phyloP scores from a whole-genome alignment of 345 rosid species.

The Clarkia xantiana region DNA sequence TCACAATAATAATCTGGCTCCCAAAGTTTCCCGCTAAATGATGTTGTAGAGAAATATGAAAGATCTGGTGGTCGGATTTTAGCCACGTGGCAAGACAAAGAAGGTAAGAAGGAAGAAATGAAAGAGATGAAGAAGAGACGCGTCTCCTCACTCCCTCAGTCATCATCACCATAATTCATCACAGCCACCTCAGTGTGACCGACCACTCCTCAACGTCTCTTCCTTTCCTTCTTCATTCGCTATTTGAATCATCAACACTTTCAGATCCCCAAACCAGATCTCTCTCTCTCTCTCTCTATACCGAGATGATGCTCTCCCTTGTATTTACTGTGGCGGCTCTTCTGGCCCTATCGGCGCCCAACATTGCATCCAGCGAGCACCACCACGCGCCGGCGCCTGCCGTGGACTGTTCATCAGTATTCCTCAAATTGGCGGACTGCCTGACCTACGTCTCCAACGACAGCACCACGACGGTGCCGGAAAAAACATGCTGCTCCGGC shows the following conservation, averaged over 20 bases:
- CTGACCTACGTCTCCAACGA: slow-evolving; percentile 53
- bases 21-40: no score
- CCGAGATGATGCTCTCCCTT: neutral
- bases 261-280: neutral
- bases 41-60: no score
- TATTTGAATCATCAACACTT: no score
- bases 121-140: no score
- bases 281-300: neutral
- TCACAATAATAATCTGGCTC: no score
- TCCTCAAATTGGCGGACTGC: slow-evolving; percentile 64
- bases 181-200: neutral
- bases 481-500: slow-evolving; percentile 58
- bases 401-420: slow-evolving; percentile 40
- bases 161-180: no score
- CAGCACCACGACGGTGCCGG: slow-evolving; percentile 45
- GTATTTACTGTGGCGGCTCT: neutral
- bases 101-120: no score
- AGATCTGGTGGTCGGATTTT: no score
- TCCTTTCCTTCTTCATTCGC: neutral
- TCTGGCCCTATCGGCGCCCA: slow-evolving; percentile 1
- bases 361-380: slow-evolving; percentile 1
- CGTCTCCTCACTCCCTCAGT: no score
- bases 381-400: slow-evolving; percentile 6
- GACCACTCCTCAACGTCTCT: neutral
- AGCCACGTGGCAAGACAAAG: no score